A percentile compares a stretch with the other conserved stretches of the same genome.
Evolutionary conservation across 2,329 filamentous ascomycete genomes (phyloP).

Genomic region (Westerdykella ornata): DNA sequence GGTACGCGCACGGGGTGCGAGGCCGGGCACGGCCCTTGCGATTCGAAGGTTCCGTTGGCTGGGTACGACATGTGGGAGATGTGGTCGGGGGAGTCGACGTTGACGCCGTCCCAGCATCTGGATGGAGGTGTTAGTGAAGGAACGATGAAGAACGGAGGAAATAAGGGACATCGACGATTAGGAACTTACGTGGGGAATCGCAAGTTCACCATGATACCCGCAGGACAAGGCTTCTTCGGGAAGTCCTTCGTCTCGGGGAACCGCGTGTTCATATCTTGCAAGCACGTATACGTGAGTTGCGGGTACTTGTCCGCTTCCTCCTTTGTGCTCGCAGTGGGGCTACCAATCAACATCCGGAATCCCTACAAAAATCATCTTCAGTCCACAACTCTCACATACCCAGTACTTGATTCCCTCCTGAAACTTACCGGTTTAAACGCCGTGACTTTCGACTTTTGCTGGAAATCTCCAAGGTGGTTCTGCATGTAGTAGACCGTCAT

Average conservation of each 20-base stretch:
- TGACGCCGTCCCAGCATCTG: constrained; percentile 19
- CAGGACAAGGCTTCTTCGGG: constrained; percentile 36
- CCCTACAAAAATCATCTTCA: constrained; percentile 8
- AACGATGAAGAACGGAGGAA: neutral
- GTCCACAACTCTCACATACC: neutral
- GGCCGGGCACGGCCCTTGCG: constrained; percentile 46
- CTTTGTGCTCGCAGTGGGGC: constrained; percentile 15
- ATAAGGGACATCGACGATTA: neutral
- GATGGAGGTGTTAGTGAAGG: constrained; percentile 1
- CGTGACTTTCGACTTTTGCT: constrained; percentile 35
- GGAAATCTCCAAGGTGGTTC: constrained; percentile 20
- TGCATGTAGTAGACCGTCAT: constrained; percentile 30
- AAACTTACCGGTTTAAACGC: constrained; percentile 34
- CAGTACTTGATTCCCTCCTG: neutral
- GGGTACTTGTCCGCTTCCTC: constrained; percentile 36
- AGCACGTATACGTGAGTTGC: constrained; percentile 43
- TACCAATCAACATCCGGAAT: constrained; percentile 27
- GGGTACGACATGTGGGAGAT: constrained; percentile 21
- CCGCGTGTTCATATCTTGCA: constrained; percentile 37
- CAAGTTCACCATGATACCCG: constrained; percentile 41
- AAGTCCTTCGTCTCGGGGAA: constrained; percentile 39
- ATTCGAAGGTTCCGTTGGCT: constrained; percentile 19
- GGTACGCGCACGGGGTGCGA: constrained; percentile 39
- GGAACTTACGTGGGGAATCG: constrained; percentile 34
- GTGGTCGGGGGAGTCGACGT: constrained; percentile 22